A percentile compares a stretch with the other conserved stretches of the same genome.
These are phyloP conservation scores for Lodderomyces margitis DNA, from an alignment of 1,139 yeast genomes.

Conservation along the genomic window DNA sequence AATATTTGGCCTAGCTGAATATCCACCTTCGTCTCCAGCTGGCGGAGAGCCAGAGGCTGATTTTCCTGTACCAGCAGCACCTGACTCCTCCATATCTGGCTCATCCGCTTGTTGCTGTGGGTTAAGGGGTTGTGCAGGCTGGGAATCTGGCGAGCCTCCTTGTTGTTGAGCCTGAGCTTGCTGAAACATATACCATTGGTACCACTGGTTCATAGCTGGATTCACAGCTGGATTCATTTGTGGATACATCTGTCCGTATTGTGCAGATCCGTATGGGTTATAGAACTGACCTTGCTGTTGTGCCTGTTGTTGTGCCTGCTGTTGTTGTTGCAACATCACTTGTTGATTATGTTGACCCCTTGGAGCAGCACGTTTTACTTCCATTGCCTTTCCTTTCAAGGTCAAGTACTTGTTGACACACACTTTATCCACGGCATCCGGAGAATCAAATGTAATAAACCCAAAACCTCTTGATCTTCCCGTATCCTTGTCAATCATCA, in stretches of 20 bases:
- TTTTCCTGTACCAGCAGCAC: neutral
- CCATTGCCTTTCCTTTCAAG: constrained; percentile 88
- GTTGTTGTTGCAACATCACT: constrained; percentile 40
- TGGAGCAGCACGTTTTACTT: constrained; percentile 98
- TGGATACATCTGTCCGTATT: constrained; percentile 27
- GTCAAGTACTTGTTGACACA: constrained; percentile 79
- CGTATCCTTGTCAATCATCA: constrained; percentile 97
- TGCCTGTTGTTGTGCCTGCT: constrained; percentile 28
- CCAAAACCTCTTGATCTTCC: constrained; percentile 99
- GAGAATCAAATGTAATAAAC: constrained; percentile 92
- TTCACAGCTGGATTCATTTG: constrained; percentile 47
- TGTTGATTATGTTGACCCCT: constrained; percentile 55
- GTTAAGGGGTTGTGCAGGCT: constrained; percentile 52
- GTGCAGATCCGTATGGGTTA: constrained; percentile 16
- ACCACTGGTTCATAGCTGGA: constrained; percentile 85
- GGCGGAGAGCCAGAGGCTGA: constrained; percentile 1
- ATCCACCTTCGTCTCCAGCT: constrained; percentile 15
- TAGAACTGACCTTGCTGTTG: constrained; percentile 23
- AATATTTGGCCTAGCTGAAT: constrained; percentile 31
- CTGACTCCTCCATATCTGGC: constrained; percentile 16
- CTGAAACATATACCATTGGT: constrained; percentile 69
- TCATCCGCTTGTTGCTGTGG: constrained; percentile 50
- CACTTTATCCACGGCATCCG: constrained; percentile 92
- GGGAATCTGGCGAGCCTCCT: constrained; percentile 32
- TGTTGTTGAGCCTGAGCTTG: constrained; percentile 29